Percentiles rank a stretch among this genome's conserved stretches.
Conservation (phyloP, 73 alveolate species). For the Effrenium voratum region DNA sequence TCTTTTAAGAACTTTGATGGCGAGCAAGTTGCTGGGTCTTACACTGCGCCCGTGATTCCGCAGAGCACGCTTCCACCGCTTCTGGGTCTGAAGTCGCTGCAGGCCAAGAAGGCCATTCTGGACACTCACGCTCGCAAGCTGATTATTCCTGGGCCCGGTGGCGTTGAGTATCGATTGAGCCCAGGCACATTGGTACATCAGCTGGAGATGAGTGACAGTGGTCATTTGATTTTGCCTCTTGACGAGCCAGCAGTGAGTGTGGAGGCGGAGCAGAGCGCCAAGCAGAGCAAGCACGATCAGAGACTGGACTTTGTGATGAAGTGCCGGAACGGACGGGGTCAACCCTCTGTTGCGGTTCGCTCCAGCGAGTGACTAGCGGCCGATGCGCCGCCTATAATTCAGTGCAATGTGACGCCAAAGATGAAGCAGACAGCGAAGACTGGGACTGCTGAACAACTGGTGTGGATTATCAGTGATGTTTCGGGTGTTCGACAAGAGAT, state of each 20-base stretch:
- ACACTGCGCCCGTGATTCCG: neutral
- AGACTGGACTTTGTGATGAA: neutral
- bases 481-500: too few relatives aligned
- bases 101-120: neutral
- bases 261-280: too few relatives aligned
- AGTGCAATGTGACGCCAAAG: neutral
- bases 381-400: neutral
- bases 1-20: neutral
- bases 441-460: neutral
- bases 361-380: neutral
- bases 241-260: neutral
- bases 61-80: neutral
- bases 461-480: too few relatives aligned
- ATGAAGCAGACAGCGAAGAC: neutral
- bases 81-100: conserved; percentile 1
- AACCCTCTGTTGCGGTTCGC: neutral
- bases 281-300: neutral
- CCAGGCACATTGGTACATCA: neutral
- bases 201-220: conserved; percentile 2
- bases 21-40: neutral
- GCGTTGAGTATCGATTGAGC: neutral
- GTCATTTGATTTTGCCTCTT: neutral
- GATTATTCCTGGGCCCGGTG: neutral
- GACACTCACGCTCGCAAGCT: neutral
- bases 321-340: neutral